Evolutionary conservation across 208 protist genomes (phyloP).

Genomic region (Trichomonas vaginalis): DNA sequence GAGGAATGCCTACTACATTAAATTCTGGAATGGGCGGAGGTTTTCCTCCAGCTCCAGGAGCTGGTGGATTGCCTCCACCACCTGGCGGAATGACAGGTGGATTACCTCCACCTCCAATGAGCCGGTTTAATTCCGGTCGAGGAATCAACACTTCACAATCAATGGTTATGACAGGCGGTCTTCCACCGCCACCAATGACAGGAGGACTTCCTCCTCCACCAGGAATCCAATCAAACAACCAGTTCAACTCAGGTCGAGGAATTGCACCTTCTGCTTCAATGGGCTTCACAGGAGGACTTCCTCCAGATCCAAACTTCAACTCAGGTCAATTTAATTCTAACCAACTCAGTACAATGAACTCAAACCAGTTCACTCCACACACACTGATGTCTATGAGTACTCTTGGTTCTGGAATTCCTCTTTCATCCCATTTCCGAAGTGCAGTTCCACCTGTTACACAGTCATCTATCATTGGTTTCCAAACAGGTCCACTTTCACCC

Average conservation of each 20-base stretch:
- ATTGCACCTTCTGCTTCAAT: background rate
- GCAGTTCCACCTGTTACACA: too few species aligned
- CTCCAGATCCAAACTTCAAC: background rate
- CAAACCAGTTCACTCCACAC: too few species aligned
- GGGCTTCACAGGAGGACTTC: background rate
- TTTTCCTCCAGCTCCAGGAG: background rate
- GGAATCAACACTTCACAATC: too few species aligned
- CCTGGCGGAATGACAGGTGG: background rate
- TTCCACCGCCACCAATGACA: background rate
- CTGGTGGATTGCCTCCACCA: background rate
- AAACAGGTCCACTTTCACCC: too few species aligned
- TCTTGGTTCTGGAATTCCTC: too few species aligned
- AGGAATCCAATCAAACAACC: background rate
- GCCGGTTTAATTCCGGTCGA: background rate
- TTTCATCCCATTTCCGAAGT: too few species aligned
- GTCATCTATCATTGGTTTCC: too few species aligned
- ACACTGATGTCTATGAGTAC: too few species aligned
- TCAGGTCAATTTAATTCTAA: too few species aligned
- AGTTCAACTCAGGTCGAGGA: background rate
- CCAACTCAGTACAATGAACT: too few species aligned
- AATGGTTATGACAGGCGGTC: background rate
- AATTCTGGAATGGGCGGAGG: too few species aligned
- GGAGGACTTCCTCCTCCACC: background rate
- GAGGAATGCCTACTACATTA: too few species aligned
- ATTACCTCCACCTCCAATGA: background rate